A percentile compares a stretch with the other conserved stretches of the same genome.
Evolutionary conservation across 2,329 filamentous ascomycete genomes (phyloP).

Genomic region (Trichoderma sp.): DNA sequence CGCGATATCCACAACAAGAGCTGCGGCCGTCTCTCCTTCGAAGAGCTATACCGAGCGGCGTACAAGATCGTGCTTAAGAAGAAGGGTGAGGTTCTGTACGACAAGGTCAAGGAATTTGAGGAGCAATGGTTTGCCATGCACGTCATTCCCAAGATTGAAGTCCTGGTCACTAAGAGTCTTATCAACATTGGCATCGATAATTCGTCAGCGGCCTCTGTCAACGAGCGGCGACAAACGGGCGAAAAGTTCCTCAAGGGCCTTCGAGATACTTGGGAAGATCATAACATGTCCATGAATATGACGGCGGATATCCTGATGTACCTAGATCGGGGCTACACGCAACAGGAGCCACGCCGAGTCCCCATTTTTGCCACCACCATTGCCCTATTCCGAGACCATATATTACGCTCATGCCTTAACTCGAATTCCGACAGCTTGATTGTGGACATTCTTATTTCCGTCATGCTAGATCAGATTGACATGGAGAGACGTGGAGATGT

Average conservation of each 20-base stretch:
- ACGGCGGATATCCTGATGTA: slow-evolving; percentile 96
- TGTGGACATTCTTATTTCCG: slow-evolving; percentile 71
- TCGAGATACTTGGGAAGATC: slow-evolving; percentile 79
- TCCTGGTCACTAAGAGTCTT: slow-evolving; percentile 68
- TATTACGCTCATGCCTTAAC: slow-evolving; percentile 62
- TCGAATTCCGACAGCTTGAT: slow-evolving; percentile 51
- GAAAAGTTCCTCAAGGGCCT: slow-evolving; percentile 78
- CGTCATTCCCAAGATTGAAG: slow-evolving; percentile 68
- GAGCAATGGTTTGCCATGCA: slow-evolving; percentile 72
- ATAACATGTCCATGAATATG: slow-evolving; percentile 94
- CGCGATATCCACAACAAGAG: slow-evolving; percentile 89
- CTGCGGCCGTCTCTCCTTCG: slow-evolving; percentile 85
- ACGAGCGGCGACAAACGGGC: slow-evolving; percentile 75
- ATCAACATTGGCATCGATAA: slow-evolving; percentile 58
- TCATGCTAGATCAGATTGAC: slow-evolving; percentile 84
- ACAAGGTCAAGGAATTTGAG: slow-evolving; percentile 77
- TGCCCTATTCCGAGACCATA: slow-evolving; percentile 81
- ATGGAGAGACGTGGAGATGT: slow-evolving; percentile 90
- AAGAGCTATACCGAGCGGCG: slow-evolving; percentile 88
- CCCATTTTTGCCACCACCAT: slow-evolving; percentile 84
- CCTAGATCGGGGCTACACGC: slow-evolving; percentile 81
- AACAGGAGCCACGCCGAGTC: slow-evolving; percentile 62
- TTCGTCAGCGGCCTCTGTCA: slow-evolving; percentile 59
- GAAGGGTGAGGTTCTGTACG: slow-evolving; percentile 78
- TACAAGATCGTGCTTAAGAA: slow-evolving; percentile 93